Evolutionary conservation across 208 protist genomes (phyloP), one percentile per base, ranked within the genome.

Genomic region (Balamuthia mandrillaris): DNA sequence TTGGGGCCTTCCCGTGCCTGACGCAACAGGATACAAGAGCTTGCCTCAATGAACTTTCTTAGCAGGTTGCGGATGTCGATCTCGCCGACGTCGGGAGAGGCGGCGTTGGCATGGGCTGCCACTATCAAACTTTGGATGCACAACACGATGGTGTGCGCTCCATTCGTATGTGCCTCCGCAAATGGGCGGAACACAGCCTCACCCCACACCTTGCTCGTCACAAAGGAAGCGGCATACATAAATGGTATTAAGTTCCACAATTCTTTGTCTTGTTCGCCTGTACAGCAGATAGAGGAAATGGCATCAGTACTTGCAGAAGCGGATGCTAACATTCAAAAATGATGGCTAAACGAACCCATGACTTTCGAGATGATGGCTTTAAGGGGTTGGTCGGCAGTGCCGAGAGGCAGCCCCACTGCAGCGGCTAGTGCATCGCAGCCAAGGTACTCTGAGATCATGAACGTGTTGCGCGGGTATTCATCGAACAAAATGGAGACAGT

Each of bases 361-460:
- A 58, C 18, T 35, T 58, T 52, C 44, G 31, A 79, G 70, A 79
- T 39, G n/a, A 79, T 47, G 45, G 70, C 70, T 31, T 79, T 79
- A 31, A 79, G 49, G 45, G 70, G 44, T 47, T 79, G 70, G 45
- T 79, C 70, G 42, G 45, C 70, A 5, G 49, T 21, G n/a, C 70
- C 70, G 12, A 60, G 70, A 27, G 33, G 44, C 2, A 60, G 70
- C 16, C 70, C 70, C 21, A 79, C 18, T 29, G 29, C 42, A 24
- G 42, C 27, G 4, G 70, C 70, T 31, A 79, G 70, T 9, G 70
- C 51, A 29, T 79, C 70, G 21, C 51, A 14, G 44, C 58, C 70
- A 16, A 79, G 45, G 33, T 29, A 79, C 42, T 79, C 70, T 5
- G 70, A 33, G 27, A 58, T 79, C 70, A 79, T 79, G 70, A 79